Evolutionary conservation across 1,284 basidiomycete species (phyloP).

Genomic region (Exobasidium cylindrosporum): DNA sequence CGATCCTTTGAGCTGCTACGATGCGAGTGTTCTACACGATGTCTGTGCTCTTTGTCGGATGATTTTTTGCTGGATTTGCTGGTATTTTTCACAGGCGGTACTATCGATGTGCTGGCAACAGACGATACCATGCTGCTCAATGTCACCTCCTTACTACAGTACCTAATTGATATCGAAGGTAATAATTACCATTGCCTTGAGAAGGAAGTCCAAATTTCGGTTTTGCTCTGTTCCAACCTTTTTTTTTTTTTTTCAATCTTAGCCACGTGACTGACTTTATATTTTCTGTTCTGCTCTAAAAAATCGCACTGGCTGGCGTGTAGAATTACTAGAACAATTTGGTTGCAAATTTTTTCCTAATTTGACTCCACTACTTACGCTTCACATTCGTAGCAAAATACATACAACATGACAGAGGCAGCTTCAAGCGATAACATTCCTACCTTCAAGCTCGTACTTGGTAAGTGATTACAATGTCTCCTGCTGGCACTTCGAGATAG

Average conservation of each 20-base stretch:
- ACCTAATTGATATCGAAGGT: too few species aligned
- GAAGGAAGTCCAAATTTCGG: background rate
- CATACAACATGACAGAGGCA: constrained; percentile 26
- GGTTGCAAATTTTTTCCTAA: background rate
- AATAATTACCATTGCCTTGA: background rate
- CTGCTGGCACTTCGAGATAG: too few species aligned
- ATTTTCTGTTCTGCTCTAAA: background rate
- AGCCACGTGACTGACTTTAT: background rate
- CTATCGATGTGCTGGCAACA: constrained; percentile 1
- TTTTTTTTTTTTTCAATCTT: background rate
- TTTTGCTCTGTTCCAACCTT: background rate
- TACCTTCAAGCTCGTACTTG: constrained; percentile 98
- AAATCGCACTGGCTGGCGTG: background rate
- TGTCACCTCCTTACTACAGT: too few species aligned
- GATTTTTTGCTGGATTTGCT: background rate
- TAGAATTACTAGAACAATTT: background rate
- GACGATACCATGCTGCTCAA: background rate
- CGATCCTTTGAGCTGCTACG: background rate
- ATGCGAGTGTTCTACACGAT: background rate
- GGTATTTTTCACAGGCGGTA: background rate
- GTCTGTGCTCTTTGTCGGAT: background rate
- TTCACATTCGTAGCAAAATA: background rate
- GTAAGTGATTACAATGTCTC: constrained; percentile 60
- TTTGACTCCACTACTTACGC: background rate
- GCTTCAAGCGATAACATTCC: constrained; percentile 61